Evolutionary conservation across 164 flowering plant species (phyloP), one percentile per base, ranked within the genome.

Genomic region (Dillenia turbinata): DNA sequence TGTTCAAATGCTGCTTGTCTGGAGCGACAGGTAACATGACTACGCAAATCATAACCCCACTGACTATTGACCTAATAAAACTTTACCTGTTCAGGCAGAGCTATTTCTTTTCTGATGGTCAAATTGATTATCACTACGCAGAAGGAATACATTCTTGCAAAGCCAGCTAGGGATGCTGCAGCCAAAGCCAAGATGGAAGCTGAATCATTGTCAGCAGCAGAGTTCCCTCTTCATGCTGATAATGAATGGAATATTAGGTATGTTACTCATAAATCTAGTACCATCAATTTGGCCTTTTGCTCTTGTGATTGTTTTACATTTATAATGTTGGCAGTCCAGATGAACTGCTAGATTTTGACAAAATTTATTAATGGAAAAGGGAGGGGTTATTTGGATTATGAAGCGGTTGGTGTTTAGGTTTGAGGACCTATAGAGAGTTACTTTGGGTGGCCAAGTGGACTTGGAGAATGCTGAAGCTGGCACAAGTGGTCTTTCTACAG

Each of bases 171-270:
- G 75, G 97, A 94, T 74, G 96, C 96, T 44, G 89, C 86, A 56
- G 88, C 85, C 61, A 89, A 78, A 79, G 96, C 93, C 67, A 89
- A 87, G 77, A 76, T 78, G 85, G 95, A 89, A 66, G 85, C 88
- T 43, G 97, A 89, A 73, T 79, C 79, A 68, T 52, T 66, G 62
- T 17, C 63, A 40, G 60, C 40, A 53, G 22, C 52, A 46, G 90
- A 86, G 65, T 22, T 12, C 58, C 87, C 97, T 12, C 69, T 89
- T 73, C 98, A 94, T 74, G 67, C 8, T 59, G 98, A 94, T 60
- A 94, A 94, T 76, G 98, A 90, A 66, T 91, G 98, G 98, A 88
- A 83, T 68, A 94, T 94, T 60, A 87, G 98, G 98, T 90, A 67
- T 17, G n/a, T 53, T 52, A 33, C 40, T 19, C 56, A 47, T 15